Base-by-base conservation (phyloP, 23 red algal species). In the Rhodosorus marinus region DNA sequence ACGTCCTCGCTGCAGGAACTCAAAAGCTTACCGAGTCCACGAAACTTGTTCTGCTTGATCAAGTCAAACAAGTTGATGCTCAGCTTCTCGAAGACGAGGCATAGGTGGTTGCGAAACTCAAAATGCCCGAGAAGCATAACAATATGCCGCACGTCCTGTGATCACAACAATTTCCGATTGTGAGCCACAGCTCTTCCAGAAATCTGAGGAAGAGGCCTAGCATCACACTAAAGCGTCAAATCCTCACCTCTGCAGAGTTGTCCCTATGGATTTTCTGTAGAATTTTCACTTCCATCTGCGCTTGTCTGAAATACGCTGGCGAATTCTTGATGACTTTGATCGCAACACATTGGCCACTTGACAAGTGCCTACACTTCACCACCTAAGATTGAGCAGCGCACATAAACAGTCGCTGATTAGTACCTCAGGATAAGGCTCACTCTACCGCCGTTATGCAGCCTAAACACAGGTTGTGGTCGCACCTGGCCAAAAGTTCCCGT, bases 291-390 rank as follows among this genome's bases (percentile, higher is more conserved):
- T 94, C 87, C 36, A 94, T 68, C 70, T 72, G 67, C 20, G 87
- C 87, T 56, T 94, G 87, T n/a, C 69, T 62, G 35, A 64, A 58
- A 31, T 94, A 94, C 24, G 87, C 76, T 6, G 69, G 56, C 55
- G 80, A 79, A 35, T 76, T 94, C 57, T 94, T 94, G 35, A 94
- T 71, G n/a, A 94, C 76, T 47, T 94, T 94, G 25, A 94, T 67
- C 0, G 87, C 87, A 14, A 94, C 76, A 34, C 73, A 32, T 40
- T 55, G 40, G 11, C 42, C 59, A 26, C 71, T 48, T 29, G 15
- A 49, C 32, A 62, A 30, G 35, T 83, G 57, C n/a, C 47, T 35
- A 41, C 87, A 94, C 21, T 77, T 84, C 41, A 77, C 72, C 19
- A 94, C 87, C n/a, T n/a, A n/a, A n/a, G n/a, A n/a, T n/a, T n/a